Base-by-base conservation (phyloP, 805 yeast species). In the Cyberlindnera saturnus region DNA sequence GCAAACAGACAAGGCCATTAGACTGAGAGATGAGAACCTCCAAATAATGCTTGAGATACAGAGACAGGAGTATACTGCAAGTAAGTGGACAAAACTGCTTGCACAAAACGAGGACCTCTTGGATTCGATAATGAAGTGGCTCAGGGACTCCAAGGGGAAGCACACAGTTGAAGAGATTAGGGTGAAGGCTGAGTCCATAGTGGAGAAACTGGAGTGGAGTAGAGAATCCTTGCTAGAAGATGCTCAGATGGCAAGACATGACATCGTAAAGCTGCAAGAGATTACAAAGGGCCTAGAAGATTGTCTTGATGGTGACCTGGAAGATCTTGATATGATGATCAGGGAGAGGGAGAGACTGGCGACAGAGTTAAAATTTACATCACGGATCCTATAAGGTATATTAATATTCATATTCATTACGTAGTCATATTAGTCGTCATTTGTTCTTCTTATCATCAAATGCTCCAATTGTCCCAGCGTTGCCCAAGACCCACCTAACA, bases 41-140 rank as follows among this genome's bases (percentile, higher is more conserved):
- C 50, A 52, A 14, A 39, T 64, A 18, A 31, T 61, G 16, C 43
- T 63, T 29, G 59, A 58, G 32, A 49, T 66, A 6, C 67, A 68
- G 31, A 53, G 65, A 40, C 63, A 66, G 42, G 67, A 65, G 32
- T 62, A 47, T 39, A 13, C 62, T 3, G 42, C 56, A 3, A 44
- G 50, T 15, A 57, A 53, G 23, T 64, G 60, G 55, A 59, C 62
- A 30, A 28, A 28, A 0, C 29, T 61, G 0, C 40, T 67, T 6
- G 50, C 49, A 4, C 59, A 58, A 44, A 61, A 64, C 38, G 47
- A 59, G 36, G 58, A 57, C 5, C 37, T 66, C 17, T 36, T 67
- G 16, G 51, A 51, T 5, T 39, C 44, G 3, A 18, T 49, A 8
- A 28, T 23, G 8, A 42, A 34, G 13, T 49, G 48, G 50, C 36